phyloP scores from a whole-genome alignment of 345 rosid species.

The Stellera chamaejasme region DNA sequence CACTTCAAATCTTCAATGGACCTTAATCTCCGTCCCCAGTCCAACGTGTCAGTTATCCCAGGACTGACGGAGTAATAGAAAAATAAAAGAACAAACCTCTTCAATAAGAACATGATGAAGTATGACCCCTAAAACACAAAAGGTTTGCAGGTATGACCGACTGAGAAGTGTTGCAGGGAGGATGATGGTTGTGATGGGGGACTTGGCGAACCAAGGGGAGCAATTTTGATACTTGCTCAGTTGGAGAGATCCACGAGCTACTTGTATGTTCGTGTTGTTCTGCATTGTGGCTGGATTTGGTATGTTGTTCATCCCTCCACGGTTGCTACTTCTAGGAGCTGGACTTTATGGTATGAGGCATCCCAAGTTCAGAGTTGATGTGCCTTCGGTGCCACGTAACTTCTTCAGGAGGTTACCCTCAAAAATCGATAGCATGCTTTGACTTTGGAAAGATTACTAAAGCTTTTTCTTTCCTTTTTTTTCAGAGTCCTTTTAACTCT shows the following conservation, averaged over 20 bases:
- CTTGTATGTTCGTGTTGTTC: not conserved
- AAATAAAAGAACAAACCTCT: no score
- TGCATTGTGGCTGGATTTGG: not conserved
- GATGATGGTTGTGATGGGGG: not conserved
- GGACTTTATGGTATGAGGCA: not conserved
- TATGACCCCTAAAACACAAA: no score
- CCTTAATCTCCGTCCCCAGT: no score
- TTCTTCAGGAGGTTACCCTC: not conserved
- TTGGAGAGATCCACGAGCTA: not conserved
- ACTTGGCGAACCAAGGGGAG: not conserved
- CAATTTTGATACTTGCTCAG: not conserved
- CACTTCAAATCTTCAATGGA: no score
- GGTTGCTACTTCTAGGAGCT: not conserved
- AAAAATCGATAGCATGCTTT: not conserved
- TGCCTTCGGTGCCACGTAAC: not conserved
- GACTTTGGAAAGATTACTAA: no score
- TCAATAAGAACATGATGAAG: no score
- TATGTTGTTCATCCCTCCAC: not conserved
- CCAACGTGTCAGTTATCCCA: no score
- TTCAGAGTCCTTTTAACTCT: no score
- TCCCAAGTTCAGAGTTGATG: not conserved
- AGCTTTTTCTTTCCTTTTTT: not conserved
- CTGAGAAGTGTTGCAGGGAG: not conserved
- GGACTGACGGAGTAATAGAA: no score
- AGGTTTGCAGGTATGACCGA: not conserved